Evolutionary conservation across 768 basidiomycete genomes (phyloP).

Genomic region (Melanogaster broomeanus): DNA sequence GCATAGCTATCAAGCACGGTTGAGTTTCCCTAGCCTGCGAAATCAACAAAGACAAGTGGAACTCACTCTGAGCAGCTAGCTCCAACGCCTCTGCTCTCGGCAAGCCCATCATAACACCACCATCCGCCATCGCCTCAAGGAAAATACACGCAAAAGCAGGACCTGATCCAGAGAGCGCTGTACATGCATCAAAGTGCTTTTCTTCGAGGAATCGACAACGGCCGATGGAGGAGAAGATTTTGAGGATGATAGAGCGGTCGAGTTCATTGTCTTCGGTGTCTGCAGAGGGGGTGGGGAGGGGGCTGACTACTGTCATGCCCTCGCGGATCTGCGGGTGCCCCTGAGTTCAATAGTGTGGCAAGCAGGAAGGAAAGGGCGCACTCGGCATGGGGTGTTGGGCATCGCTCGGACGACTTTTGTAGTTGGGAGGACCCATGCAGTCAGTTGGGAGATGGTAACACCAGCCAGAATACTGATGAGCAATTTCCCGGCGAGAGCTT

Average conservation of each 20-base stretch:
- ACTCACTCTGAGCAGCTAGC: constrained; percentile 90
- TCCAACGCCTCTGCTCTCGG: constrained; percentile 93
- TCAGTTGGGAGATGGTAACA: constrained; percentile 82
- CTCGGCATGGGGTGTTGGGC: constrained; percentile 98
- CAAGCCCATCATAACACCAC: constrained; percentile 99
- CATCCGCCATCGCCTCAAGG: constrained; percentile 98
- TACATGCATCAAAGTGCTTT: constrained; percentile 98
- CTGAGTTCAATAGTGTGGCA: neutral
- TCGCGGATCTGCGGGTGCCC: constrained; percentile 77
- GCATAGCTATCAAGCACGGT: constrained; percentile 61
- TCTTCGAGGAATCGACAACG: constrained; percentile 95
- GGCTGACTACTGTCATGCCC: constrained; percentile 95
- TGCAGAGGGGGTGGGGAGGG: constrained; percentile 51
- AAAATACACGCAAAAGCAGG: constrained; percentile 97
- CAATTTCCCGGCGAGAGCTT: constrained; percentile 86
- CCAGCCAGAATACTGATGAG: constrained; percentile 98
- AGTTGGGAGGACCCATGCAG: constrained; percentile 68
- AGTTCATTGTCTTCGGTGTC: constrained; percentile 46
- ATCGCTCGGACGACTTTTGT: constrained; percentile 92
- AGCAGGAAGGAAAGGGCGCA: constrained; percentile 35
- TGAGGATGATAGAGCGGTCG: constrained; percentile 74
- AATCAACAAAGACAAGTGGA: neutral
- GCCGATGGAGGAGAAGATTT: constrained; percentile 97
- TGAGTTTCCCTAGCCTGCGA: neutral
- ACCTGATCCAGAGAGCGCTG: constrained; percentile 93